These are phyloP conservation scores for Xenoacremonium recifei DNA, from an alignment of 2,329 filamentous ascomycete genomes.

Conservation along the genomic window DNA sequence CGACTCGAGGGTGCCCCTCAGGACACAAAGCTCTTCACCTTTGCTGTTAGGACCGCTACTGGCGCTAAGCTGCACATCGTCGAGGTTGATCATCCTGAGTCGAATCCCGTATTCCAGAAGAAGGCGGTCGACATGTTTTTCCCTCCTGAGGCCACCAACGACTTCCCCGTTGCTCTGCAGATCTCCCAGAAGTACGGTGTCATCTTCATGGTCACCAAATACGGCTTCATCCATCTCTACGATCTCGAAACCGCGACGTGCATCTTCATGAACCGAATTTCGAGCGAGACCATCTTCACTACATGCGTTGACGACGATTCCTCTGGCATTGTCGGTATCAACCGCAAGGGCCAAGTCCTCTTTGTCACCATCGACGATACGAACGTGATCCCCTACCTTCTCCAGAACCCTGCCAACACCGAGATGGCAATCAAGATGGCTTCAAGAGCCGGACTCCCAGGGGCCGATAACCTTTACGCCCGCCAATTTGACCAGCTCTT, in stretches of 20 bases:
- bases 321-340: conserved; percentile 88
- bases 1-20: conserved; percentile 84
- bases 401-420: conserved; percentile 93
- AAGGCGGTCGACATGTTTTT: conserved; percentile 98
- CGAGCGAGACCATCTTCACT: conserved; percentile 98
- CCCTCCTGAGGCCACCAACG: conserved; percentile 89
- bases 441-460: conserved; percentile 87
- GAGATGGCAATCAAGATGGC: conserved; percentile 95
- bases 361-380: conserved; percentile 91
- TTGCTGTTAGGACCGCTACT: conserved; percentile 84
- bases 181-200: conserved; percentile 95
- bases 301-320: conserved; percentile 82
- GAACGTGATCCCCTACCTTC: conserved; percentile 88
- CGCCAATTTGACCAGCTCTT: conserved; percentile 91
- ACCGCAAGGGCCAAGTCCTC: conserved; percentile 95
- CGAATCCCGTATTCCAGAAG: conserved; percentile 88
- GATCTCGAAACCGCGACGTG: conserved; percentile 93
- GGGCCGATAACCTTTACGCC: conserved; percentile 89
- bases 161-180: conserved; percentile 98
- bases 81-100: conserved; percentile 89
- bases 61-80: conserved; percentile 97
- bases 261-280: conserved; percentile 99
- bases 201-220: conserved; percentile 97
- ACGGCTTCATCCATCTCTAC: conserved; percentile 98
- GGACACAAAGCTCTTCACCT: conserved; percentile 95